Base-by-base conservation (phyloP, 169 alveolate species). In the Eimeria falciformis region DNA sequence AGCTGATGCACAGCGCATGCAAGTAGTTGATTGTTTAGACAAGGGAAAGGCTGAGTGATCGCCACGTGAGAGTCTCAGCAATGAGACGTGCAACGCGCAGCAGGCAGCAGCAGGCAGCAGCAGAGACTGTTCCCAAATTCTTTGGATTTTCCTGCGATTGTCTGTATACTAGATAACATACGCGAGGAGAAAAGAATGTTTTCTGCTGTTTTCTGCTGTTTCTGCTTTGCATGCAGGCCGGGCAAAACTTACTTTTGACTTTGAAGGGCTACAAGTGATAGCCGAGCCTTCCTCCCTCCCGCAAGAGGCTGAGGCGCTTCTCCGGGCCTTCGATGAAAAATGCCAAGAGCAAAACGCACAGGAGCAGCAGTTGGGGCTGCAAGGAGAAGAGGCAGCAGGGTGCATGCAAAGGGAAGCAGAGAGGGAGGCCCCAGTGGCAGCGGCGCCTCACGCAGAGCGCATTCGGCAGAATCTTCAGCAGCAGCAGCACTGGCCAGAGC, bases 401-500 rank as follows among this genome's bases (percentile, higher is more conserved):
- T n/a, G n/a, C n/a, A n/a, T n/a, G n/a, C n/a, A n/a, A n/a, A n/a
- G n/a, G n/a, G n/a, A n/a, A n/a, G n/a, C n/a, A n/a, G n/a, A n/a
- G n/a, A n/a, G 27, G 29, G 18, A n/a, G 18, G 84, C 43, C 62
- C 27, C 9, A 0, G 84, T 40, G 25, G 84, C 7, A 40, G 81
- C 17, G 3, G 55, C 56, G 27, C 62, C 84, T 5, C 65, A 37
- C 27, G 37, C 47, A 21, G 21, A 27, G 33, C 37, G 56, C 47
- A 45, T 18, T 33, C 29, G 37, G 65, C 62, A 73, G 65, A 56
- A 45, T 27, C 27, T n/a, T n/a, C n/a, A 21, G 84, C 65, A 18
- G 62, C 65, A 73, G 84, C 84, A 73, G 62, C 84, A 45, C 5
- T 73, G 84, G 84, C 84, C 84, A 6, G 62, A 73, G 84, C 65